Evolutionary conservation across 495 filamentous ascomycete genomes (phyloP), one percentile per base, ranked within the genome.

Genomic region (Penicillium subrubescens): DNA sequence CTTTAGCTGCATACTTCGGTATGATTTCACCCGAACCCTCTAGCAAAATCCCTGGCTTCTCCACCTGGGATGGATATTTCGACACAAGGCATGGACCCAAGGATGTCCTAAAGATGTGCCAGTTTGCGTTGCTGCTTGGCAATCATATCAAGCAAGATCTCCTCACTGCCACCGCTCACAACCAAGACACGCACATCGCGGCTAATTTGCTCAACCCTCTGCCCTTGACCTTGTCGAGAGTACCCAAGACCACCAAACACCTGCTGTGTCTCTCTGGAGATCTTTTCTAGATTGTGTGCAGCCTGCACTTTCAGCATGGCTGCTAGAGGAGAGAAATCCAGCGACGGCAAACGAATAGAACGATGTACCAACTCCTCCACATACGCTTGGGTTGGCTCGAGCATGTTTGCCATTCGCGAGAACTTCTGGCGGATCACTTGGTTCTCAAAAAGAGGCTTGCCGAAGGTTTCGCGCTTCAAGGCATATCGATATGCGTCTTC

Each of bases 251-350:
- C 66, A 5, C 66, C 66, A 61, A 68, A 68, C 21, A 68, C 57
- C 53, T 68, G 66, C 48, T 68, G 66, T 33, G 66, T 57, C 27
- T 68, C 66, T 14, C 66, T 33, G 3, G 66, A 68, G 12, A 68
- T 64, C 41, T 64, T 68, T 34, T 68, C 66, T 2, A 68, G 62
- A 17, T 68, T 60, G 19, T 68, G 66, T 43, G 66, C 66, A 39
- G 66, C 66, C 58, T 68, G 62, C 33, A 68, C 63, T 53, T 68
- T 68, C 4, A 68, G 66, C 52, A 68, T 57, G 19, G 65, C 65
- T 12, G 65, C 61, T 31, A 62, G 53, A 15, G 54, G 54, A 8
- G 65, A 59, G 48, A 67, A 67, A 11, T 59, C 51, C 2, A 62
- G 46, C 29, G 60, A 31, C 19, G 65, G 27, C 33, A 59, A 59